A percentile compares a stretch with the other conserved stretches of the same genome.
phyloP scores from a whole-genome alignment of 495 filamentous ascomycete species.

The Trypethelium eluteriae region DNA sequence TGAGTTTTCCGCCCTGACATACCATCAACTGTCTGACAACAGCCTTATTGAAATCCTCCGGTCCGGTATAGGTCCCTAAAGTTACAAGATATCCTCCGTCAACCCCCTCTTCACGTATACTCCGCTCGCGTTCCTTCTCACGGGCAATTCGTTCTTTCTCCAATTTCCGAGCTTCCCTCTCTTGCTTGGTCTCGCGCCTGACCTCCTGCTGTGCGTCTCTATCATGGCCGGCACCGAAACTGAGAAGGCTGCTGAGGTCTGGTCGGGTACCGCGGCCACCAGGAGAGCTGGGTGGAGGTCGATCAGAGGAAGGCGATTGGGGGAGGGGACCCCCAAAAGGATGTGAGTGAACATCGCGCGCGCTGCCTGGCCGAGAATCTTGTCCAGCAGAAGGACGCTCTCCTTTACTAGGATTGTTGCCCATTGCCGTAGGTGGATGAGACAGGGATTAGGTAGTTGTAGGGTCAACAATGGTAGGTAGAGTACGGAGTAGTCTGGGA shows the following conservation, averaged over 20 bases:
- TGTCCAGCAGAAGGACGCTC: slow-evolving; percentile 24
- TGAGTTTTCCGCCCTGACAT: slow-evolving; percentile 24
- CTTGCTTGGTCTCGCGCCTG: slow-evolving; percentile 73
- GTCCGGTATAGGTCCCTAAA: slow-evolving; percentile 82
- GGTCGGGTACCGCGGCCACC: slow-evolving; percentile 31
- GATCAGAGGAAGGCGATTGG: slow-evolving; percentile 1
- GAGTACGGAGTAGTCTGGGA: no score
- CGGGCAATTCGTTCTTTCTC: slow-evolving; percentile 72
- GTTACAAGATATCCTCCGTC: slow-evolving; percentile 95
- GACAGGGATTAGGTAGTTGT: background rate
- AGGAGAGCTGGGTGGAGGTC: background rate
- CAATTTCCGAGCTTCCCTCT: slow-evolving; percentile 74
- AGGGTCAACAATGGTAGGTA: background rate
- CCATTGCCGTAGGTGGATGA: slow-evolving; percentile 24
- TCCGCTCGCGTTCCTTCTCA: slow-evolving; percentile 77
- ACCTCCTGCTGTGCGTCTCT: slow-evolving; percentile 28
- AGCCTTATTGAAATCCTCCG: slow-evolving; percentile 87
- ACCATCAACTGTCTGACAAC: slow-evolving; percentile 91
- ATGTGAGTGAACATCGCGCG: slow-evolving; percentile 26
- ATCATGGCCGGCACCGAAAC: slow-evolving; percentile 28
- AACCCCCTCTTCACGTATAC: slow-evolving; percentile 85
- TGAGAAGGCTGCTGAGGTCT: slow-evolving; percentile 33
- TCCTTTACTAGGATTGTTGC: slow-evolving; percentile 39
- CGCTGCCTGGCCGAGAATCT: slow-evolving; percentile 21
- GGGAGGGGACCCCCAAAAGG: background rate